Base-by-base conservation (phyloP, 106 monocot genomes). In the Posidonia australis region DNA sequence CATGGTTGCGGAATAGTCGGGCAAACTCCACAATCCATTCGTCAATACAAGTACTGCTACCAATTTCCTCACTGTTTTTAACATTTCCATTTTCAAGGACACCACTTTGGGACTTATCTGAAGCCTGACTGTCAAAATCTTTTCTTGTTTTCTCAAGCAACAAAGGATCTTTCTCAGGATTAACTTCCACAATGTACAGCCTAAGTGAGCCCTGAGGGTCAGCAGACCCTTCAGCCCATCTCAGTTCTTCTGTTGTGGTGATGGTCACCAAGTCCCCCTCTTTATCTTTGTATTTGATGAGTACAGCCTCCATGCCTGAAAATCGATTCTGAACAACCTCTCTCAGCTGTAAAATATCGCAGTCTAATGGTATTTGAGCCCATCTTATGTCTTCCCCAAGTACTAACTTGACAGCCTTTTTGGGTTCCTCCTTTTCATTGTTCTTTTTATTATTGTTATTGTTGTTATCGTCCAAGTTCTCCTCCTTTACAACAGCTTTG, bases 211-310 rank as follows among this genome's bases (percentile, higher is more conserved):
- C 74, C 30, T 80, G 73, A 47, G 84, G 78, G 23, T 90, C 79
- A 48, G 64, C 73, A 64, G 71, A 84, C 44, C 84, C 84, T 67
- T 82, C 79, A 13, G 87, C 90, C 86, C 84, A 90, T 56, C 70
- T 84, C 7, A 96, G 70, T 44, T 96, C 96, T 76, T 96, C 90
- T 12, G 73, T 44, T 25, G 84, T 80, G 48, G 84, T 90, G 55
- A 96, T 96, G 10, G 96, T 96, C 42, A 96, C 82, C 65, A 96
- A 72, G 63, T 96, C 96, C 9, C 96, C 96, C 32, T 96, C 96
- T 55, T 70, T 80, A 60, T 96, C 96, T 65, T 79, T 90, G 68
- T 84, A 96, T 51, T 96, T 96, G 14, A 90, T 66, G 44, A 96
- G 86, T 6, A 87, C 63, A 5, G 86, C 73, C 62, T 84, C 84